Evolutionary conservation across 2,329 filamentous ascomycete species (phyloP), one percentile per base, ranked within the genome.

Genomic region (Ramularia endophylla): DNA sequence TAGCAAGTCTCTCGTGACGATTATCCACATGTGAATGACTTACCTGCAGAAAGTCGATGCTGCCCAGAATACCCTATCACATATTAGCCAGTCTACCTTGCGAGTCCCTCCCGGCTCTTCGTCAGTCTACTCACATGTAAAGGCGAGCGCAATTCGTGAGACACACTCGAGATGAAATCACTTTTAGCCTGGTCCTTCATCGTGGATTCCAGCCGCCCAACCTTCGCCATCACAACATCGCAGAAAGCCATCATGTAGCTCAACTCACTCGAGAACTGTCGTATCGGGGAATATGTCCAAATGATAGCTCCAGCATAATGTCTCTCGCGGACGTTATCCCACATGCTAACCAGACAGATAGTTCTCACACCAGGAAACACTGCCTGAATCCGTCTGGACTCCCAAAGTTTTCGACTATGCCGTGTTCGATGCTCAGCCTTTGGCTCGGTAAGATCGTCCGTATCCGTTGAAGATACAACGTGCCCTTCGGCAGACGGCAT

Each of bases 111-210:
- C n/a, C n/a, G n/a, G n/a, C n/a, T n/a, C n/a, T n/a, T n/a, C n/a
- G n/a, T n/a, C n/a, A n/a, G n/a, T n/a, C n/a, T n/a, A n/a, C n/a
- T n/a, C n/a, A 67, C 70, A 38, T 68, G 73, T 30, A 67, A 54
- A 15, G 64, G 73, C 27, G 55, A 67, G 4, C 70, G 61, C 5
- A 76, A 58, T 47, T 76, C 73, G 47, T 75, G 73, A 18, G 66
- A 71, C 7, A 75, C 70, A 0, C 66, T 69, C 0, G 68, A 67
- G 11, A 77, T 65, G 27, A 77, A 72, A 17, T 73, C 71, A 0
- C 65, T 65, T 41, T 76, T 75, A 7, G 68, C 65, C 41, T 65
- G 66, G 25, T 72, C 67, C 8, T 62, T 57, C 9, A 56, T 56
- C 7, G 63, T 50, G 1, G 61, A 61, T 15, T 62, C 59, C 5